Base-by-base conservation (phyloP, 495 filamentous ascomycete species). In the Aspergillus steynii region DNA sequence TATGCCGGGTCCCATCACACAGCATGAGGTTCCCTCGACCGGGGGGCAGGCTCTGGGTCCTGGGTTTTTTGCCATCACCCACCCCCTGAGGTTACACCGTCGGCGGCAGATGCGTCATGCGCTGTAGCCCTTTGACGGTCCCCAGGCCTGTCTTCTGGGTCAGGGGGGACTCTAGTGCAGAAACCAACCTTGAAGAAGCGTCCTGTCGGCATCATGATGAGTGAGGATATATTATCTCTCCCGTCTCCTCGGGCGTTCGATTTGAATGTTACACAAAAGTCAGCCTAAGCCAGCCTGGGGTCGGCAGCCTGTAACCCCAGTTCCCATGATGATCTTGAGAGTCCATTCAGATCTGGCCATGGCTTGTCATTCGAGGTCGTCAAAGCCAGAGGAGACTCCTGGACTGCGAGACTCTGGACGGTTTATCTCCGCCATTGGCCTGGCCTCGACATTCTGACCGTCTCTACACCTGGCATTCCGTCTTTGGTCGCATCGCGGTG, bases 241-340 rank as follows among this genome's bases (percentile, higher is more conserved):
- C 12, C 37, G 37, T 42, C 37, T 1, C 37, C 10, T 14, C 37
- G 37, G 37, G 3, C 1, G 37, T 42, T 42, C 10, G 4, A 10
- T 42, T 15, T 14, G 37, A 10, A 42, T 65, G 55, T 61, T 59
- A 68, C 62, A 58, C 59, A 31, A n/a, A n/a, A n/a, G n/a, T n/a
- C n/a, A n/a, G n/a, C n/a, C n/a, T n/a, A n/a, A 49, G 62, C 61
- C 66, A 62, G 49, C 45, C 42, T 51, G 52, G 20, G 5, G 26
- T 8, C 59, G 32, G 12, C 37, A 48, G 45, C 63, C 37, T 68
- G 66, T 47, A 68, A 68, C 66, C 62, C 57, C 46, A 59, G 59
- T 53, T 50, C 65, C 54, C 62, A 60, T 68, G 66, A 68, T 65
- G 46, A 12, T 2, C 15, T 37, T 9, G 2, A 5, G 46, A 50